Evolutionary conservation across 2,329 filamentous ascomycete species (phyloP).

Genomic region (Aureobasidium sp.): DNA sequence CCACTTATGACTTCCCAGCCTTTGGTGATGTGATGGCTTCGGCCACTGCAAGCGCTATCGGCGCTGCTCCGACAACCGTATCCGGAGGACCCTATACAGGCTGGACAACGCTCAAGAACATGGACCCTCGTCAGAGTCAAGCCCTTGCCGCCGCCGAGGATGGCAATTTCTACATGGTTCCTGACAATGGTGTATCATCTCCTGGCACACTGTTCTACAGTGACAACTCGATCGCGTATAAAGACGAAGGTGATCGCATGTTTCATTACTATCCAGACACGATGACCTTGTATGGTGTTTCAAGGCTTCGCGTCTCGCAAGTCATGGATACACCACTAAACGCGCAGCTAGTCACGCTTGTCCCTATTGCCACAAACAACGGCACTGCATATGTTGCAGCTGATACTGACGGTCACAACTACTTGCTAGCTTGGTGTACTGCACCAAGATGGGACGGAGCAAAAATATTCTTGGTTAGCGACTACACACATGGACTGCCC

Average conservation of each 20-base stretch:
- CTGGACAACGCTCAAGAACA: background rate
- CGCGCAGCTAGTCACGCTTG: background rate
- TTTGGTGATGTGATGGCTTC: background rate
- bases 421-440: background rate
- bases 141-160: background rate
- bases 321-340: background rate
- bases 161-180: slow-evolving; percentile 1
- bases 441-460: background rate
- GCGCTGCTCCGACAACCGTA: background rate
- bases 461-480: background rate
- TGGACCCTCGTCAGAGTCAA: background rate
- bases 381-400: background rate
- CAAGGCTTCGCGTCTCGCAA: background rate
- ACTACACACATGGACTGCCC: background rate
- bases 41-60: background rate
- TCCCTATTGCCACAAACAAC: background rate
- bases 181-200: background rate
- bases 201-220: background rate
- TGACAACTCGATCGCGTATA: background rate
- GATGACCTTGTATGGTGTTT: background rate
- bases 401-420: background rate
- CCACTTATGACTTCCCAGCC: background rate
- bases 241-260: background rate
- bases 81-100: background rate
- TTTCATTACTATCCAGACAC: background rate